Conservation (phyloP, 1,139 yeast genomes). For the Kodamaea arcana region DNA sequence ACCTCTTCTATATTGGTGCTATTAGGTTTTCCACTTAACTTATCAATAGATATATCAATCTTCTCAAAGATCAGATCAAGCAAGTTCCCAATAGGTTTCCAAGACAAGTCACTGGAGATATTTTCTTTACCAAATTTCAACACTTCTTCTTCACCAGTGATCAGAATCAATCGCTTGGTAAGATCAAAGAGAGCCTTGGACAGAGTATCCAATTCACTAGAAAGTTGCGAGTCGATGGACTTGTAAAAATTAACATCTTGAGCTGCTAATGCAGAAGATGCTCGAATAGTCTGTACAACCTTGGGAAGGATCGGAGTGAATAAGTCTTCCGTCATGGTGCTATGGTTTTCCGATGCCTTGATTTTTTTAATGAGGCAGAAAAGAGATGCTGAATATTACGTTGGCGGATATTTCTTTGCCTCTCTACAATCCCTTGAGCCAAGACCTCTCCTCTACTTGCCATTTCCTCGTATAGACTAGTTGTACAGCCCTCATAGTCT, state of each 20-base stretch:
- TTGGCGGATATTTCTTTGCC: no score
- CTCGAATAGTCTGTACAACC: slow-evolving; percentile 56
- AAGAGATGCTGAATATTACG: no score
- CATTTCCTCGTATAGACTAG: no score
- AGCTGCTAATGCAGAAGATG: slow-evolving; percentile 68
- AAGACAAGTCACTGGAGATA: slow-evolving; percentile 31
- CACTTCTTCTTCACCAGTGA: slow-evolving; percentile 29
- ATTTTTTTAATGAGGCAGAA: no score
- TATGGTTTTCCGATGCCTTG: background rate
- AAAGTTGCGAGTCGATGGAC: slow-evolving; percentile 56
- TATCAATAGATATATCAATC: slow-evolving; percentile 53
- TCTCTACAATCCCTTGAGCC: no score
- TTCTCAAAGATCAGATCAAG: slow-evolving; percentile 74
- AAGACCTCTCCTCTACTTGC: no score
- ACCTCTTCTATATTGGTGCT: background rate
- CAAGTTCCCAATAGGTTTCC: slow-evolving; percentile 61
- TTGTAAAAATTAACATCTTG: slow-evolving; percentile 77
- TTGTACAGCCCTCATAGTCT: no score
- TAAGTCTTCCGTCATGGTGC: background rate
- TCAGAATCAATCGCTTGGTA: slow-evolving; percentile 48
- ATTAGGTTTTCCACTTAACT: slow-evolving; percentile 14
- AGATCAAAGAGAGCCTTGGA: slow-evolving; percentile 46
- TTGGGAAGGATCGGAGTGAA: slow-evolving; percentile 33
- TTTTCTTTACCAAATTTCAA: slow-evolving; percentile 38
- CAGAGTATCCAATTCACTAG: slow-evolving; percentile 38